Base-by-base conservation (phyloP, 441 rosid genomes). In the Populus hybrid region DNA sequence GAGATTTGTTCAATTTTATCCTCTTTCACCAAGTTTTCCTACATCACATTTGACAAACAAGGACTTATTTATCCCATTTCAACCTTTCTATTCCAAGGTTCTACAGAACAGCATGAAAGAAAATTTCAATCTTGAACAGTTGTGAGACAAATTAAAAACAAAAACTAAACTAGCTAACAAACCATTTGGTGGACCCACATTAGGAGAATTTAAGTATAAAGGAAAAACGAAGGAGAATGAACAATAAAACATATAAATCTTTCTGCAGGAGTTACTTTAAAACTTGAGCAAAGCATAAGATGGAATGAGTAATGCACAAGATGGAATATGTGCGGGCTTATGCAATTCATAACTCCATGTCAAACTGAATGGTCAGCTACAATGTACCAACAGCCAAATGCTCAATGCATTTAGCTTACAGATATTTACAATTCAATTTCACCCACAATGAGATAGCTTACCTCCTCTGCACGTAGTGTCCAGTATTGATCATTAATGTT, bases 401-500 rank as follows among this genome's bases (percentile, higher is more conserved):
- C 23, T 50, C 16, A 34, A 68, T 46, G 53, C 72, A 26, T 50
- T 14, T 46, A 73, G 36, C 46, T 64, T 66, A 42, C 34, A 70
- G 21, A 40, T 34, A 74, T 12, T 24, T 72, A 34, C 7, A 32
- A 9, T 32, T 57, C 35, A 40, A 42, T 21, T 68, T 68, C 67
- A 63, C 28, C 28, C 67, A n/a, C 23, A 10, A 21, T 63, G 38
- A 18, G 9, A 14, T 28, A 18, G 81, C 80, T 81, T 65, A 84
- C 99, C 98, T 97, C 99, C 79, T 97, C 99, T 68, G 98, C 98
- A 21, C 99, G 97, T 72, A 97, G 80, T 42, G 99, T 97, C 98
- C 99, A 94, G 83, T 97, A 93, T 80, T 94, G 99, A 78, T 97
- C 99, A 88, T 97, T 97, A 69, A 97, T 94, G 78, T 93, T 97